phyloP scores from a whole-genome alignment of 768 basidiomycete genomes.

The Neoboletus subvelutipes region DNA sequence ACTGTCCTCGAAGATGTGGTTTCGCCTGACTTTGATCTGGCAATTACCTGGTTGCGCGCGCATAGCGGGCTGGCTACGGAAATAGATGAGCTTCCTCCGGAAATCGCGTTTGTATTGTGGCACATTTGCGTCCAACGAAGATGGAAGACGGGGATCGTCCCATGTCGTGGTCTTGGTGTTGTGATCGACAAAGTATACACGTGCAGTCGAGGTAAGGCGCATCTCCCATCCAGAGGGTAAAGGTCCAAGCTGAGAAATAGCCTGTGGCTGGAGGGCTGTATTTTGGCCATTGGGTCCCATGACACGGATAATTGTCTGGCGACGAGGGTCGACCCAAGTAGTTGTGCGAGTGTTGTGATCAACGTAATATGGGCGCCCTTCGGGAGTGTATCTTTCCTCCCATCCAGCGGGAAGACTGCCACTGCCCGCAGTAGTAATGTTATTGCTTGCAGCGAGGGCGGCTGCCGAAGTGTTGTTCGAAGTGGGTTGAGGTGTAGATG shows the following conservation, averaged over 20 bases:
- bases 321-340: conserved; percentile 99
- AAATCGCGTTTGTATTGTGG: conserved; percentile 99
- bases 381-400: conserved; percentile 98
- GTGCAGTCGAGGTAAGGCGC: conserved; percentile 96
- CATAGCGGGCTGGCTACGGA: conserved; percentile 97
- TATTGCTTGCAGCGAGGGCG: conserved; percentile 51
- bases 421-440: conserved; percentile 66
- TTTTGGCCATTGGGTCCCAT: conserved; percentile 94
- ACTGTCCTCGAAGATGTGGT: conserved; percentile 98
- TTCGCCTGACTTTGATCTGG: conserved; percentile 96
- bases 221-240: conserved; percentile 99
- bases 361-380: conserved; percentile 98
- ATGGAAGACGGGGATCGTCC: conserved; percentile 97
- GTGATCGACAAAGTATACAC: conserved; percentile 99
- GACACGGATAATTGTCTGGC: conserved; percentile 94
- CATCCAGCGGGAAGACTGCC: conserved; percentile 94
- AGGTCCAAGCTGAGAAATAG: conserved; percentile 95
- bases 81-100: conserved; percentile 98
- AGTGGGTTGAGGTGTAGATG: conserved; percentile 32
- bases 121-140: conserved; percentile 92
- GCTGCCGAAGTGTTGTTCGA: conserved; percentile 38
- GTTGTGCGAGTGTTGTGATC: conserved; percentile 99
- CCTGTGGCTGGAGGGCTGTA: conserved; percentile 86
- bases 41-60: conserved; percentile 98
- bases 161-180: conserved; percentile 99